Evolutionary conservation across 805 yeast species (phyloP).

Genomic region (Torulaspora delbrueckii): DNA sequence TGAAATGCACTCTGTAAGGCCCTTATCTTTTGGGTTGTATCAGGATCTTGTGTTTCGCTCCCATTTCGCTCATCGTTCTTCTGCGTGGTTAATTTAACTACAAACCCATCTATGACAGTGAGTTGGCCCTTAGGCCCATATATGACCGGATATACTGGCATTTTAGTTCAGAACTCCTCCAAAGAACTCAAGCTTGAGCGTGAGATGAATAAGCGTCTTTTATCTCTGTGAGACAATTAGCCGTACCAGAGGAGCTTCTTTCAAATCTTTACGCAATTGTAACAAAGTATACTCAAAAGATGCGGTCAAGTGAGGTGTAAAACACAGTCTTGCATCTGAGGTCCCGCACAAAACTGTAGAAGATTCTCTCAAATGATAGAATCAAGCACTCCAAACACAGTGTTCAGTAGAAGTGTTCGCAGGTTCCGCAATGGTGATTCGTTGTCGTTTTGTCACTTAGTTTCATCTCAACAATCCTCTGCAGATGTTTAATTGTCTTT

Average conservation of each 20-base stretch:
- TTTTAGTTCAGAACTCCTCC: not conserved
- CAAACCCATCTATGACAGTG: not conserved
- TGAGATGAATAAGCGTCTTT: too few relatives aligned
- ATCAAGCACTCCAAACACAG: too few relatives aligned
- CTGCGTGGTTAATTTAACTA: not conserved
- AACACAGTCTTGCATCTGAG: not conserved
- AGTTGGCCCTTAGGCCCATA: not conserved
- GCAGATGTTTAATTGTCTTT: not conserved
- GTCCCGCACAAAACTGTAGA: too few relatives aligned
- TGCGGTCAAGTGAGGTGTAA: not conserved
- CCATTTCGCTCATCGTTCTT: not conserved
- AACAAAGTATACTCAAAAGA: not conserved
- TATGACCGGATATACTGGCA: not conserved
- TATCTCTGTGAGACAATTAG: not conserved
- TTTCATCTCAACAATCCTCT: not conserved
- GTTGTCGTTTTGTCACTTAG: too few relatives aligned
- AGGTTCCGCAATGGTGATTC: too few relatives aligned
- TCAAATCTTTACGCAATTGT: not conserved
- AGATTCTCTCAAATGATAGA: too few relatives aligned
- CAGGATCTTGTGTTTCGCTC: not conserved
- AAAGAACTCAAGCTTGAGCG: too few relatives aligned
- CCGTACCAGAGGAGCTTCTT: not conserved
- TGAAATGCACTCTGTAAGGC: not conserved
- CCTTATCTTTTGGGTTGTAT: slow-evolving; percentile 1
- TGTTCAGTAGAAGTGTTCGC: too few relatives aligned